Evolutionary conservation across 257 asterid genomes (phyloP).

Genomic region (Solanum etuberosum): DNA sequence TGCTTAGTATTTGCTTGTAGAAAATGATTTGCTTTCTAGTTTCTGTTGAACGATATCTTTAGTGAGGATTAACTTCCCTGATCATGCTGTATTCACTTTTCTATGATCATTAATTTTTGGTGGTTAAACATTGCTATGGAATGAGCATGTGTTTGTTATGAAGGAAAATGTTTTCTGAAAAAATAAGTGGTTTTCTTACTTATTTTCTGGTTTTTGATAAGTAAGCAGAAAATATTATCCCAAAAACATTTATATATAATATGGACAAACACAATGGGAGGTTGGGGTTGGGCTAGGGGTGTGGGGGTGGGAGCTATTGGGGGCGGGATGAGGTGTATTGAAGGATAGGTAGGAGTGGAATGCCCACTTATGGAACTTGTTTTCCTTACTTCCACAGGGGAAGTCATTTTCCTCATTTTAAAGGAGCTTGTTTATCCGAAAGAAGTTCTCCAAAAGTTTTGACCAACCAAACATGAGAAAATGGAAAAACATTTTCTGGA

Average conservation of each 20-base stretch:
- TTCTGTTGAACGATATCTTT: neutral
- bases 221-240: neutral
- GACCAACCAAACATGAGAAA: neutral
- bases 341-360: neutral
- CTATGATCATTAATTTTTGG: neutral
- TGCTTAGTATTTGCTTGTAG: constrained; percentile 5
- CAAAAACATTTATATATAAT: neutral
- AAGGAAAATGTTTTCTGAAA: neutral
- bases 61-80: neutral
- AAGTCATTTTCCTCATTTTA: neutral
- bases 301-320: neutral
- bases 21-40: neutral
- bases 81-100: neutral
- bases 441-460: neutral
- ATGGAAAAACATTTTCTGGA: neutral
- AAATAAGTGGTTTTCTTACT: neutral
- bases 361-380: neutral
- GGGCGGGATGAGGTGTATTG: neutral
- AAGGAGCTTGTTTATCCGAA: neutral
- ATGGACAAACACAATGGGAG: neutral
- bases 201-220: neutral
- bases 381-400: neutral
- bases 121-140: neutral
- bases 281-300: neutral
- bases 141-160: neutral